These are phyloP conservation scores for Lasiosphaeris hirsuta DNA, from an alignment of 495 filamentous ascomycete genomes.

Conservation along the genomic window DNA sequence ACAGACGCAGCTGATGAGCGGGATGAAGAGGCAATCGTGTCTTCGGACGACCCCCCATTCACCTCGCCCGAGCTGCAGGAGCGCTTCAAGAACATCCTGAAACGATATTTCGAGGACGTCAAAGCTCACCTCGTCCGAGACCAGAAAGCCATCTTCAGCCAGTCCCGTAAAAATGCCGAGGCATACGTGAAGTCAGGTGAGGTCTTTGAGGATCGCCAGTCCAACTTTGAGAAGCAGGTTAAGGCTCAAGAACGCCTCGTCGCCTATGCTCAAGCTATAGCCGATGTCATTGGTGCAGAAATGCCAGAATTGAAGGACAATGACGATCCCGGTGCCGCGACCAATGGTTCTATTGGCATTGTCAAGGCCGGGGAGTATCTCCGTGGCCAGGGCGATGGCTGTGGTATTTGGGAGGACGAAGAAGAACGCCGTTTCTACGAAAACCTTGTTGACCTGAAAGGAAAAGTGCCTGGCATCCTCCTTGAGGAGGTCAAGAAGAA, in stretches of 20 bases:
- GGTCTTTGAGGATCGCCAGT: slow-evolving; percentile 96
- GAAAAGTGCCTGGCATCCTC: slow-evolving; percentile 88
- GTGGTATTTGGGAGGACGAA: slow-evolving; percentile 99
- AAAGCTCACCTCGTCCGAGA: slow-evolving; percentile 84
- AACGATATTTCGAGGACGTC: slow-evolving; percentile 89
- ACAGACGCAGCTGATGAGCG: slow-evolving; percentile 47
- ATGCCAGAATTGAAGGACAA: slow-evolving; percentile 92
- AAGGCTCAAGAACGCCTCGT: slow-evolving; percentile 91
- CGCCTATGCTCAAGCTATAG: slow-evolving; percentile 84
- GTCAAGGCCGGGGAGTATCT: slow-evolving; percentile 93
- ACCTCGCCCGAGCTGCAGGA: slow-evolving; percentile 72
- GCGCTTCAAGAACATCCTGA: slow-evolving; percentile 83
- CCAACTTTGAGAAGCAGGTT: slow-evolving; percentile 88
- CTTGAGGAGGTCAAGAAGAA: slow-evolving; percentile 96
- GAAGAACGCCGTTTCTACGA: slow-evolving; percentile 98
- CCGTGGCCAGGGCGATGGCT: slow-evolving; percentile 81
- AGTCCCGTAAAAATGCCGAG: slow-evolving; percentile 92
- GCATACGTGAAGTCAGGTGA: slow-evolving; percentile 98
- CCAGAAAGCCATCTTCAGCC: slow-evolving; percentile 76
- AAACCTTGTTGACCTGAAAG: slow-evolving; percentile 90
- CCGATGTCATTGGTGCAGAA: slow-evolving; percentile 82
- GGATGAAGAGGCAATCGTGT: slow-evolving; percentile 41
- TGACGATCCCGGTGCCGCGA: slow-evolving; percentile 59
- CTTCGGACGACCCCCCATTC: slow-evolving; percentile 66
- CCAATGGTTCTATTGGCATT: slow-evolving; percentile 80